Percentiles rank a stretch among this genome's conserved stretches.
Conservation (phyloP, 441 rosid genomes). For the Populus tomentosa region DNA sequence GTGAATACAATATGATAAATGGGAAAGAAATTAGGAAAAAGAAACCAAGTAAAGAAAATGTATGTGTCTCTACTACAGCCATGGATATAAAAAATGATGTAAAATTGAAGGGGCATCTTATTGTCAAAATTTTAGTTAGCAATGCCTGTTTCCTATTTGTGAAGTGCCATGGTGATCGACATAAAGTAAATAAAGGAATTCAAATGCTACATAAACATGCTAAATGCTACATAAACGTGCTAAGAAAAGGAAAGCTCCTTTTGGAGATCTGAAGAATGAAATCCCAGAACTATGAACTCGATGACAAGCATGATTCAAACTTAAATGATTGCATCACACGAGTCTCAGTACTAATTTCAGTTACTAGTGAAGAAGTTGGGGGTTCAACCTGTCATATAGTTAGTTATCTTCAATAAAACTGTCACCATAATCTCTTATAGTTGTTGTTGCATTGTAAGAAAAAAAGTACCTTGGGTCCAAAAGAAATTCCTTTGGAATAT, state of each 20-base stretch:
- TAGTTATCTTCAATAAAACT: background rate
- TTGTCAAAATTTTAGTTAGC: background rate
- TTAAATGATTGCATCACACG: background rate
- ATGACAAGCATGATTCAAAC: background rate
- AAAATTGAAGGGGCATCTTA: background rate
- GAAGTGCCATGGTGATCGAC: too few relatives aligned
- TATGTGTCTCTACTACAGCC: background rate
- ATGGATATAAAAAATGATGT: background rate
- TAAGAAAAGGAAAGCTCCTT: background rate
- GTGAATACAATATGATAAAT: background rate
- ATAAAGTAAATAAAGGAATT: too few relatives aligned
- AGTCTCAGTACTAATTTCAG: background rate
- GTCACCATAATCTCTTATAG: background rate
- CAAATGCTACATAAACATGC: background rate
- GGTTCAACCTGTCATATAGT: background rate
- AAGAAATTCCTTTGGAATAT: constrained; percentile 94
- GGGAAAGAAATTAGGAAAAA: background rate
- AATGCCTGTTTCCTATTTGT: background rate
- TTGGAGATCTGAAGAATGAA: background rate
- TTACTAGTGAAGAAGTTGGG: background rate
- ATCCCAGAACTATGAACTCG: background rate
- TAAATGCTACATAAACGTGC: background rate
- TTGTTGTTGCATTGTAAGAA: background rate
- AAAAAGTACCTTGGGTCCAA: constrained; percentile 77
- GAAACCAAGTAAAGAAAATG: background rate